Evolutionary conservation across 2,329 filamentous ascomycete species (phyloP), one percentile per base, ranked within the genome.

Genomic region (Phialophora chinensis): DNA sequence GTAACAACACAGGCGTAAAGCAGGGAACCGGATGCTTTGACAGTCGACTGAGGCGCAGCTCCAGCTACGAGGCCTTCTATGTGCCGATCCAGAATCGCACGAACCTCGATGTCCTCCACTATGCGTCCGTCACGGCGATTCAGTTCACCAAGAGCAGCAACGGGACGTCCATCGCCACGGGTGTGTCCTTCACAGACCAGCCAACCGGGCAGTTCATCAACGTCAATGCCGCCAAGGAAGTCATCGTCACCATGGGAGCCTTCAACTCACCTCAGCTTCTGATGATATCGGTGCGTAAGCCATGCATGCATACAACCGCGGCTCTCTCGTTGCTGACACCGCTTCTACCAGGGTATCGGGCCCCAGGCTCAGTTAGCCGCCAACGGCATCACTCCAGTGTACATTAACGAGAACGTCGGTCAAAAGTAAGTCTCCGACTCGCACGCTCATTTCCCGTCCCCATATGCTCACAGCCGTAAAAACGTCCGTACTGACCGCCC

Each of bases 301-400:
- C 25, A 20, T 29, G 49, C 5, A 35, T 33, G 35, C 23, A 56
- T n/a, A 33, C 14, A 53, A 12, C 20, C 31, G 59, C 14, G 38
- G 5, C 2, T 8, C 38, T 20, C 35, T 64, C 23, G 20, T 42
- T 38, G 42, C 50, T 50, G 25, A 35, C 31, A 42, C 20, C 35
- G 23, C 10, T 54, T 31, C 14, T 25, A 5, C 8, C 23, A 67
- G 65, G 20, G 62, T 1, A 80, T 83, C 55, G 79, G 83, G 68
- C 77, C 78, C 0, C 74, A 74, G 4, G 81, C 79, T 29, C 73
- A 83, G 20, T 74, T 77, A 6, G 77, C 83, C 61, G 77, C 80
- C 0, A 71, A 80, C 1, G 81, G 83, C 60, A 64, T 78, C 4
- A 77, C 56, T 11, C 69, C 66, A 6, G 61, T 70, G 0, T 58